Base-by-base conservation (phyloP, 495 filamentous ascomycete genomes). In the Geopyxis carbonaria region DNA sequence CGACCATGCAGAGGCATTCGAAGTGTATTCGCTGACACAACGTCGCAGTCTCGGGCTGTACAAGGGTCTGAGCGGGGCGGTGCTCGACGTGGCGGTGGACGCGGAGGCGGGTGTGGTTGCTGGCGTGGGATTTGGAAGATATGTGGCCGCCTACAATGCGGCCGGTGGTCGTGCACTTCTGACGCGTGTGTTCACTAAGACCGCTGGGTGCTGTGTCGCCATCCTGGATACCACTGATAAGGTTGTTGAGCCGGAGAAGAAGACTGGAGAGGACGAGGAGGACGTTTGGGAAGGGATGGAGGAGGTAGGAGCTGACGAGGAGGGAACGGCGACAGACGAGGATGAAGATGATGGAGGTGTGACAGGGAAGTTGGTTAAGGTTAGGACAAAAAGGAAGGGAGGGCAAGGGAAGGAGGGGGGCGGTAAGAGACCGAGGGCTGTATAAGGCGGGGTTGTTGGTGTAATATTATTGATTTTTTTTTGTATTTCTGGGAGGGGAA, bases 261-360 rank as follows among this genome's bases (percentile, higher is more conserved):
- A 28, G 31, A 22, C 28, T 16, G 14, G 18, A 15, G 40, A 25
- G 9, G 40, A 45, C 13, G 53, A 46, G 9, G 45, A 47, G n/a
- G 48, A 31, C 9, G 48, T 57, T 7, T 48, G 46, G 47, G 50
- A 43, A n/a, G 49, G 47, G 40, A 44, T 57, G 50, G 45, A 46
- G 19, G 51, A 55, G 35, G 44, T 45, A 14, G 32, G 15, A 8
- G 42, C 28, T 13, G 44, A 22, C 5, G 38, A 41, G 5, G 39
- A 35, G 8, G 40, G 18, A 5, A 34, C 31, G 8, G 35, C 22
- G 33, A 15, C 15, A 28, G 30, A 39, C 27, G 32, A 19, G 10
- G 42, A 28, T 13, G 44, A 22, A 9, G 38, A 41, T 3, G 39
- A 35, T 5, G 40, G 18, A 5, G 36, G 31, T 11, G 35, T 22